phyloP scores from a whole-genome alignment of 768 basidiomycete genomes.

The Pleurotus citrinopileatus region DNA sequence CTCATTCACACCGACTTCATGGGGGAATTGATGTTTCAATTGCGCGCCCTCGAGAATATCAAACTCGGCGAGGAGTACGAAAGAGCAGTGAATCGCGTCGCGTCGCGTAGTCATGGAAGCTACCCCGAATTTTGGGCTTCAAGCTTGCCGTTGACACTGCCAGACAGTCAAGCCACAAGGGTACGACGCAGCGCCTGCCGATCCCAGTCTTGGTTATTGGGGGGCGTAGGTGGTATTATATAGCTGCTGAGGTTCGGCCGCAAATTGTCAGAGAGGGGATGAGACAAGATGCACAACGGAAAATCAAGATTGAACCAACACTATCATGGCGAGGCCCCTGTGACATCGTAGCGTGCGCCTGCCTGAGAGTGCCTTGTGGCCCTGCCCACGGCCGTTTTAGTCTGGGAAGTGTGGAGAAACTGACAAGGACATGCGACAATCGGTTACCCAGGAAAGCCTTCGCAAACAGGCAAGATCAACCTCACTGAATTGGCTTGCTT shows the following conservation, averaged over 20 bases:
- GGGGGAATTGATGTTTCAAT: conserved; percentile 92
- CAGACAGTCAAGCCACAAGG: too few species aligned
- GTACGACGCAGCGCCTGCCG: too few species aligned
- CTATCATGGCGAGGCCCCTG: not conserved
- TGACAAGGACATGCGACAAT: not conserved
- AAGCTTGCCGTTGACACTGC: too few species aligned
- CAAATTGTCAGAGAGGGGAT: too few species aligned
- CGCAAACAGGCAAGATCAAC: too few species aligned
- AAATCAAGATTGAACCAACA: not conserved
- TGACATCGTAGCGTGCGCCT: not conserved
- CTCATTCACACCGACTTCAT: conserved; percentile 89
- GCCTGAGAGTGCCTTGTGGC: not conserved
- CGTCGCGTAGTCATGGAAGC: conserved; percentile 40
- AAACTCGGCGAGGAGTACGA: conserved; percentile 94
- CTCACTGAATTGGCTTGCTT: too few species aligned
- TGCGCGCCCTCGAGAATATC: conserved; percentile 93
- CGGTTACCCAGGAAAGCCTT: too few species aligned
- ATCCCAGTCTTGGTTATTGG: too few species aligned
- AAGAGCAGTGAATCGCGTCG: conserved; percentile 77
- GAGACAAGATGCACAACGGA: not conserved
- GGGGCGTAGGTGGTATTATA: too few species aligned
- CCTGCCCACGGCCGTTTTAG: not conserved
- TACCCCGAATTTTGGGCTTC: not conserved
- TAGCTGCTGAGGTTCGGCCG: too few species aligned
- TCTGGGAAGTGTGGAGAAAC: not conserved